These are phyloP conservation scores for Candida sanyaensis DNA, from an alignment of 1,139 yeast species.

Conservation along the genomic window DNA sequence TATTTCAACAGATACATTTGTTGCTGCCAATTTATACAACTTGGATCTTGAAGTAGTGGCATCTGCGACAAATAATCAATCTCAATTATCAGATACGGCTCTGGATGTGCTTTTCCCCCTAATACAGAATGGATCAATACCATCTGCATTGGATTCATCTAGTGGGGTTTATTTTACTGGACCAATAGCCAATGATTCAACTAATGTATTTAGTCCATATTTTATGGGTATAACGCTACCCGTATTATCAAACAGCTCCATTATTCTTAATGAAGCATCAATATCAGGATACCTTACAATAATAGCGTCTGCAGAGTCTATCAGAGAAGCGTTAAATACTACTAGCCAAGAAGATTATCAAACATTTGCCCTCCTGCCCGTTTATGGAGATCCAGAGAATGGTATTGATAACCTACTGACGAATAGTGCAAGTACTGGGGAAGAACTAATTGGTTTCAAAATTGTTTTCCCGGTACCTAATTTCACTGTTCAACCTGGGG, in stretches of 20 bases:
- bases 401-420: constrained; percentile 14
- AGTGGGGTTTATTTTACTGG: constrained; percentile 54
- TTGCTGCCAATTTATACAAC: constrained; percentile 72
- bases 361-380: constrained; percentile 36
- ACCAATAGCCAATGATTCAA: constrained; percentile 49
- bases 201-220: constrained; percentile 26
- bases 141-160: constrained; percentile 28
- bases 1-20: constrained; percentile 61
- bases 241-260: constrained; percentile 70
- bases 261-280: constrained; percentile 57
- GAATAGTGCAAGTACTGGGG: constrained; percentile 3
- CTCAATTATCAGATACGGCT: constrained; percentile 29
- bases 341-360: constrained; percentile 37
- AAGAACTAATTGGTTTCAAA: constrained; percentile 32
- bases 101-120: constrained; percentile 55
- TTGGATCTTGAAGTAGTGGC: constrained; percentile 43
- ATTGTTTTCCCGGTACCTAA: constrained; percentile 34
- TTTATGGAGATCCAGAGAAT: constrained; percentile 18
- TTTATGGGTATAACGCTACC: constrained; percentile 69
- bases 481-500: constrained; percentile 21
- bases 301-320: constrained; percentile 56
- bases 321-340: constrained; percentile 51
- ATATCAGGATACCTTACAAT: constrained; percentile 75
- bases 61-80: constrained; percentile 30
- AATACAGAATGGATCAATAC: constrained; percentile 43